Conservation (phyloP, 352 stramenopile species). For the Pythium dissotocum region DNA sequence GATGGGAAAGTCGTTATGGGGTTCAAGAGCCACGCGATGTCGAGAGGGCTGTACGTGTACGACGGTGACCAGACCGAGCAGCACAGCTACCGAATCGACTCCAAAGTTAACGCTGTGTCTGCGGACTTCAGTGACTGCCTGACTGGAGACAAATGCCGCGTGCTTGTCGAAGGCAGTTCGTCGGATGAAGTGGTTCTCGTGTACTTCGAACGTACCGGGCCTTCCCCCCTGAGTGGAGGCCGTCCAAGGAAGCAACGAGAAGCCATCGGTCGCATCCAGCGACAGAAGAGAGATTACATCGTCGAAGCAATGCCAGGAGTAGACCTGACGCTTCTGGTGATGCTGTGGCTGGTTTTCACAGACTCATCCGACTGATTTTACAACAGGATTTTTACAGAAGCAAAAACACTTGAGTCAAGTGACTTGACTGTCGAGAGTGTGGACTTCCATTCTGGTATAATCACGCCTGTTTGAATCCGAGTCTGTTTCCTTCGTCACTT, state of each 20-base stretch:
- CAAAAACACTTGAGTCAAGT: too few relatives aligned
- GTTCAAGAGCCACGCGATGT: neutral
- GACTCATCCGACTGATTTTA: too few relatives aligned
- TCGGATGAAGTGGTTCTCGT: constrained; percentile 11
- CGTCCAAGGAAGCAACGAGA: neutral
- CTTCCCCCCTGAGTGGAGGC: neutral
- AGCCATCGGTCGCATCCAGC: constrained; percentile 8
- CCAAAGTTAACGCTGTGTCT: neutral
- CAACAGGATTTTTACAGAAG: too few relatives aligned
- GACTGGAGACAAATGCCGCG: neutral
- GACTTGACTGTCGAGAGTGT: too few relatives aligned
- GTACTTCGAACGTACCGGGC: neutral
- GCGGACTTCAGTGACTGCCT: neutral
- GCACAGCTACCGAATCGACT: neutral
- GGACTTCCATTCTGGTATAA: too few relatives aligned
- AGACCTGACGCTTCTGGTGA: neutral
- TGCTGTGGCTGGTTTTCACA: too few relatives aligned
- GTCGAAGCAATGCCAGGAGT: constrained; percentile 14
- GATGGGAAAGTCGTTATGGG: neutral
- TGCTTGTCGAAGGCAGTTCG: constrained; percentile 4
- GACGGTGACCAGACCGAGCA: too few relatives aligned
- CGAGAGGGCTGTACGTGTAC: too few relatives aligned
- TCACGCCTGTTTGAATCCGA: too few relatives aligned
- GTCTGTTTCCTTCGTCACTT: too few relatives aligned
- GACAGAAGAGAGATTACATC: neutral